Percentiles rank a stretch among this genome's conserved stretches.
These are phyloP conservation scores for Pezizomycotina sp. DNA, from an alignment of 2,329 filamentous ascomycete genomes.

Conservation along the genomic window DNA sequence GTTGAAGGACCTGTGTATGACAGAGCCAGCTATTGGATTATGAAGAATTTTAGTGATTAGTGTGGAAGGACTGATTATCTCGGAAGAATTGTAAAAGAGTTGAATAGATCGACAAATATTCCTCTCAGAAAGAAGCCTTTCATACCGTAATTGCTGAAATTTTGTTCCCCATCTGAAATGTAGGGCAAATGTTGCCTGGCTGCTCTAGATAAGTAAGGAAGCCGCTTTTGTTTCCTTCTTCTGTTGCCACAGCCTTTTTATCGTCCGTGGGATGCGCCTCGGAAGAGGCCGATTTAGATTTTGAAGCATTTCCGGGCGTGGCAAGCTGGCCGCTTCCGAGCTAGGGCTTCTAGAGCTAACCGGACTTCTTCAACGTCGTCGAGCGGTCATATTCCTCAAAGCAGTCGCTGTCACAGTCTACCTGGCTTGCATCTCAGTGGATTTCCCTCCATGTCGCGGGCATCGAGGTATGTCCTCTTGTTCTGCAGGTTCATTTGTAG, in stretches of 20 bases:
- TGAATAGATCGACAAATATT: too few relatives aligned
- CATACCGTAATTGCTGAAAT: too few relatives aligned
- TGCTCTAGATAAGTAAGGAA: slow-evolving; percentile 8
- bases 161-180: too few relatives aligned
- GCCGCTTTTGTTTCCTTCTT: slow-evolving; percentile 1
- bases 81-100: too few relatives aligned
- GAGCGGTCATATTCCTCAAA: slow-evolving; percentile 24
- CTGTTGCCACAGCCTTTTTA: slow-evolving; percentile 2
- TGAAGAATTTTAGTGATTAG: too few relatives aligned
- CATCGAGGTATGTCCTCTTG: slow-evolving; percentile 1
- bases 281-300: background rate
- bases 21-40: too few relatives aligned
- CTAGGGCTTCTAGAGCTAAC: slow-evolving; percentile 3
- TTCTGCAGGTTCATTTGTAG: background rate
- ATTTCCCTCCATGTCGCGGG: slow-evolving; percentile 1
- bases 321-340: background rate
- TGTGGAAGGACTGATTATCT: too few relatives aligned
- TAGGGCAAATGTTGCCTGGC: slow-evolving; percentile 4
- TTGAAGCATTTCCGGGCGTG: background rate
- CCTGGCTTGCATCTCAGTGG: background rate
- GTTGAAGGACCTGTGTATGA: too few relatives aligned
- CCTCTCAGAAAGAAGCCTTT: too few relatives aligned
- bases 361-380: slow-evolving; percentile 15
- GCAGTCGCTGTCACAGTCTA: slow-evolving; percentile 13
- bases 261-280: background rate